phyloP scores from a whole-genome alignment of 148 eudicot species.

The Rhododendron simsii region DNA sequence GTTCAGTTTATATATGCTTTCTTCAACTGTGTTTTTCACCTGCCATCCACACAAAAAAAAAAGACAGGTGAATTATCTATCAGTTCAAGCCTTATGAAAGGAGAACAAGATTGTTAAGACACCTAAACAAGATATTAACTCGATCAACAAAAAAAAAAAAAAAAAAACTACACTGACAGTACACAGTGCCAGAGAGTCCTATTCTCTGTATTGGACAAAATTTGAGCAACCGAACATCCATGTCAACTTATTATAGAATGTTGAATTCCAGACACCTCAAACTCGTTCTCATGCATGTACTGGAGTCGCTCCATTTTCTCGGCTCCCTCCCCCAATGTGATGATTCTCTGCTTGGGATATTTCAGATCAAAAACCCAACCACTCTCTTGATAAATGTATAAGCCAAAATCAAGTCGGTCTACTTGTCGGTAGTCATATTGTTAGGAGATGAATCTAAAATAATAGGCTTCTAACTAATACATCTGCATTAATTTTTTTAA shows the following conservation, averaged over 20 bases:
- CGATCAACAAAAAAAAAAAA: neutral
- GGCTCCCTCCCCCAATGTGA: neutral
- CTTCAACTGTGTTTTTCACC: slow-evolving; percentile 95
- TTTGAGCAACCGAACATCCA: neutral
- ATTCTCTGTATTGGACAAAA: neutral
- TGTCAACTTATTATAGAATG: neutral
- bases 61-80: neutral
- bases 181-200: neutral
- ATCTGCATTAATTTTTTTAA: neutral
- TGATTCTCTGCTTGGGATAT: neutral
- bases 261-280: neutral
- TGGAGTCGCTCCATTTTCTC: neutral
- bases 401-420: neutral
- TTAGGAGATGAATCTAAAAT: neutral
- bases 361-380: neutral
- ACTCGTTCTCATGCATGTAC: neutral
- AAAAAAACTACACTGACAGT: neutral
- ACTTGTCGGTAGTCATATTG: neutral
- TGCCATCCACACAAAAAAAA: slow-evolving; percentile 18
- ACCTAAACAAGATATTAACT: neutral
- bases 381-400: neutral
- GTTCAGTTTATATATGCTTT: slow-evolving; percentile 76
- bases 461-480: neutral
- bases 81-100: neutral
- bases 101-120: neutral